Evolutionary conservation across 495 filamentous ascomycete genomes (phyloP), one percentile per base, ranked within the genome.

Genomic region (Penicillium diatomitis): DNA sequence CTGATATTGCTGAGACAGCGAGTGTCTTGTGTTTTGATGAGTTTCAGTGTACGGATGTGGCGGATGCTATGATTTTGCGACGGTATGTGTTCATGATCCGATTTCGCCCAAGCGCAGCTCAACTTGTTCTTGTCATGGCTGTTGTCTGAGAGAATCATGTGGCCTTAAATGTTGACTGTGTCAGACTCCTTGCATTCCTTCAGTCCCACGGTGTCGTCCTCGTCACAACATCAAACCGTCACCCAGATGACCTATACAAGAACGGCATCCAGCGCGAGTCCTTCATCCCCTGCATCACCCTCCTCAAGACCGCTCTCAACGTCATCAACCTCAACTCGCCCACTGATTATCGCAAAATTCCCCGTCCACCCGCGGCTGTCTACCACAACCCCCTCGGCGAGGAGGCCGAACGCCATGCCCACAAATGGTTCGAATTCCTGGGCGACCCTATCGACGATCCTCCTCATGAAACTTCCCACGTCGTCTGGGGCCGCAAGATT

Each of bases 41-140:
- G 73, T 98, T 98, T 62, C 92, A 98, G 62, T 96, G 91, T 64
- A 98, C 92, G 28, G 92, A 98, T 71, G 91, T 98, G 12, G 92
- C 94, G 8, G 94, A 98, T 74, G 92, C 92, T 44, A 98, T 98
- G 92, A 97, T 98, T 59, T 64, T 98, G 53, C 73, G 92, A 51
- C 76, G 85, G 81, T 83, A 62, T 30, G 65, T 54, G 47, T 44
- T 31, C 32, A 30, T 41, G 20, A 20, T 20, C 20, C 2, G 20
- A 20, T 20, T 20, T 20, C 20, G 2, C 20, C 20, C 20, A 20
- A 20, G 20, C 20, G 20, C 20, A 20, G 20, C 20, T 20, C 20
- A 20, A 20, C n/a, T 20, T 20, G 20, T 20, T 20, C 20, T 20
- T 20, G 20, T 20, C 20, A 20, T 20, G 20, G 20, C 20, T 20